These are phyloP conservation scores for Apophysomyces variabilis DNA, from an alignment of 371 early-diverging fungal genomes.

Conservation along the genomic window DNA sequence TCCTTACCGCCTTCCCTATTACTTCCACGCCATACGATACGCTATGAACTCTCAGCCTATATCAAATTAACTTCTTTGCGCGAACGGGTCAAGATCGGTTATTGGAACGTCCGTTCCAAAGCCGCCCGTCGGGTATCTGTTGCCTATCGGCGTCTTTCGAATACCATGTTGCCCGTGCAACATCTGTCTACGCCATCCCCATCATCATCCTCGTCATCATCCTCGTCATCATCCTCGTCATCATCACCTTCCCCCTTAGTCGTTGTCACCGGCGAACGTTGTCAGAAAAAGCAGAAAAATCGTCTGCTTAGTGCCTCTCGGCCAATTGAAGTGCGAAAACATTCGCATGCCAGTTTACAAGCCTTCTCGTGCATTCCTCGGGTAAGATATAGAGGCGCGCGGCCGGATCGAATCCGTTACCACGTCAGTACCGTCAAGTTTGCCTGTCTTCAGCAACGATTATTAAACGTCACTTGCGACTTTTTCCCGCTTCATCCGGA, in stretches of 20 bases:
- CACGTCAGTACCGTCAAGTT: slow-evolving; percentile 33
- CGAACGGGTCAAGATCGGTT: slow-evolving; percentile 32
- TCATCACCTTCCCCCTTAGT: too few relatives aligned
- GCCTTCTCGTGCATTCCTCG: slow-evolving; percentile 22
- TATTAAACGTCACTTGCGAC: slow-evolving; percentile 18
- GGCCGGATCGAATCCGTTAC: slow-evolving; percentile 26
- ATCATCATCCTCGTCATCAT: not conserved
- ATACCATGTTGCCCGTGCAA: not conserved
- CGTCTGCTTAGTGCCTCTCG: slow-evolving; percentile 11
- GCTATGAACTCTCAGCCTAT: slow-evolving; percentile 29
- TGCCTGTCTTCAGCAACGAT: slow-evolving; percentile 30
- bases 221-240: not conserved
- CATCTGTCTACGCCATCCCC: not conserved
- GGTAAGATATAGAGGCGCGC: slow-evolving; percentile 33
- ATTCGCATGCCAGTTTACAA: slow-evolving; percentile 31
- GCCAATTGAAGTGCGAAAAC: slow-evolving; percentile 28
- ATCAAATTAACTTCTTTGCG: slow-evolving; percentile 29
- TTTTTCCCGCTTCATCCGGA: slow-evolving; percentile 26
- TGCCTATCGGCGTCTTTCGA: not conserved
- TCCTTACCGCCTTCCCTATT: slow-evolving; percentile 30
- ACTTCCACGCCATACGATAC: slow-evolving; percentile 34
- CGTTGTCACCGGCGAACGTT: not conserved
- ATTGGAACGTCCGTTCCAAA: slow-evolving; percentile 26
- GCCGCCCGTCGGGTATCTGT: not conserved
- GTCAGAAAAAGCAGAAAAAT: not conserved